phyloP scores from a whole-genome alignment of 208 protist species.

The Trypanosoma caninum region DNA sequence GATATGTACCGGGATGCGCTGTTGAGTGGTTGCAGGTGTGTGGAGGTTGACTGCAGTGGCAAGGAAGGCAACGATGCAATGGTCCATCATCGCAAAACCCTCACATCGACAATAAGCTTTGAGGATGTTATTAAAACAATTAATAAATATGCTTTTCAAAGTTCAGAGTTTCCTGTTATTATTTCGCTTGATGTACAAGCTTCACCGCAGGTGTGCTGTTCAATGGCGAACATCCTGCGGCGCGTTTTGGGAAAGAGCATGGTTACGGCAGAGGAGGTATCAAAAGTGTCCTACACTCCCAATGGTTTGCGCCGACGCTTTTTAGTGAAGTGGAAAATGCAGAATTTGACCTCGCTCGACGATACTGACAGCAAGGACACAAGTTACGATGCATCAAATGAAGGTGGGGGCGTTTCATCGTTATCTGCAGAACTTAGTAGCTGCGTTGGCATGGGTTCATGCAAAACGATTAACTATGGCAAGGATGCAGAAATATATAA shows the following conservation, averaged over 20 bases:
- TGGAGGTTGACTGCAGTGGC: slow-evolving; percentile 61
- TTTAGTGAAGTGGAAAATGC: too few relatives aligned
- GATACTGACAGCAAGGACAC: too few relatives aligned
- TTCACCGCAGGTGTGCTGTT: slow-evolving; percentile 30
- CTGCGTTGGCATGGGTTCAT: too few relatives aligned
- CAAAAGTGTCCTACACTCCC: too few relatives aligned
- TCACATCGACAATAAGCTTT: slow-evolving; percentile 43
- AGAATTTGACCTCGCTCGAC: too few relatives aligned
- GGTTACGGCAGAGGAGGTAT: too few relatives aligned
- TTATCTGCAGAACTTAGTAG: too few relatives aligned
- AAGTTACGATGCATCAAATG: too few relatives aligned
- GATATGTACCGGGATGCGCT: slow-evolving; percentile 38
- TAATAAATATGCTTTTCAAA: slow-evolving; percentile 36
- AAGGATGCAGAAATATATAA: too few relatives aligned
- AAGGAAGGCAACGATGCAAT: slow-evolving; percentile 34
- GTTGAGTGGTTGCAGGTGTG: slow-evolving; percentile 37
- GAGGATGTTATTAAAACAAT: slow-evolving; percentile 30
- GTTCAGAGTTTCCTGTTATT: slow-evolving; percentile 43
- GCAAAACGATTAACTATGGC: too few relatives aligned
- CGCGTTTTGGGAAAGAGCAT: slow-evolving; percentile 27
- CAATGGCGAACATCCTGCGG: slow-evolving; percentile 41
- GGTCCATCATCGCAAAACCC: slow-evolving; percentile 49
- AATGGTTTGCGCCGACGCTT: too few relatives aligned
- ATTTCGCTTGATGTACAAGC: slow-evolving; percentile 39
- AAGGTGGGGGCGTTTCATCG: too few relatives aligned